These are phyloP conservation scores for Apiospora kogelbergensis DNA, from an alignment of 2,329 filamentous ascomycete genomes.

Conservation along the genomic window DNA sequence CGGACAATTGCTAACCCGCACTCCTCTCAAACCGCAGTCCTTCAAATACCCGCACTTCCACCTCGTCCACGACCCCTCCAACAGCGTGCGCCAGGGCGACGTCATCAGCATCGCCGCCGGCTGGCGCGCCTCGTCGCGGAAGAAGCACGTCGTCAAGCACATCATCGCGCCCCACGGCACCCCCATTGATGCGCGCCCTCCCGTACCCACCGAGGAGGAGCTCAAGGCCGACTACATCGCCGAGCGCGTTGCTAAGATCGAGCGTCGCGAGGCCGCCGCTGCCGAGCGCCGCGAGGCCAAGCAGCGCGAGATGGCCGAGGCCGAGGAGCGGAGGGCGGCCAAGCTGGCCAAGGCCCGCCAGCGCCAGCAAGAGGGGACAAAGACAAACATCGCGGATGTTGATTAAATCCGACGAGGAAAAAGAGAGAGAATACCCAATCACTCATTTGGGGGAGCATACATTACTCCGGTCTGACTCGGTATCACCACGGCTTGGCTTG, in stretches of 20 bases:
- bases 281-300: slow-evolving; percentile 18
- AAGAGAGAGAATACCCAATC: too few relatives aligned
- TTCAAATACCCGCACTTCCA: slow-evolving; percentile 65
- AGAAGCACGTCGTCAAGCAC: slow-evolving; percentile 71
- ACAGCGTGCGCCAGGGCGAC: slow-evolving; percentile 72
- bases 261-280: slow-evolving; percentile 11
- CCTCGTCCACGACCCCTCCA: slow-evolving; percentile 77
- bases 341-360: slow-evolving; percentile 2
- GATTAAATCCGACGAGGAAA: not conserved
- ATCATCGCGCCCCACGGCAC: slow-evolving; percentile 71
- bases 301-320: slow-evolving; percentile 10
- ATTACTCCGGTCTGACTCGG: not conserved
- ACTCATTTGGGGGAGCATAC: not conserved
- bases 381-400: slow-evolving; percentile 9
- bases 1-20: slow-evolving; percentile 2
- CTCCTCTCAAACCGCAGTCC: slow-evolving; percentile 42
- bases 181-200: slow-evolving; percentile 62
- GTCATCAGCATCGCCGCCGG: slow-evolving; percentile 70
- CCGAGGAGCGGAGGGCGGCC: slow-evolving; percentile 6
- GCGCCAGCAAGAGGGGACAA: not conserved
- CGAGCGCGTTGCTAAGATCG: slow-evolving; percentile 53
- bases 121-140: slow-evolving; percentile 63
- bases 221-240: slow-evolving; percentile 40
- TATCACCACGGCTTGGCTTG: not conserved
- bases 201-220: slow-evolving; percentile 65